Conservation (phyloP, 2,329 filamentous ascomycete species). For the Paraconiothyrium sp. region DNA sequence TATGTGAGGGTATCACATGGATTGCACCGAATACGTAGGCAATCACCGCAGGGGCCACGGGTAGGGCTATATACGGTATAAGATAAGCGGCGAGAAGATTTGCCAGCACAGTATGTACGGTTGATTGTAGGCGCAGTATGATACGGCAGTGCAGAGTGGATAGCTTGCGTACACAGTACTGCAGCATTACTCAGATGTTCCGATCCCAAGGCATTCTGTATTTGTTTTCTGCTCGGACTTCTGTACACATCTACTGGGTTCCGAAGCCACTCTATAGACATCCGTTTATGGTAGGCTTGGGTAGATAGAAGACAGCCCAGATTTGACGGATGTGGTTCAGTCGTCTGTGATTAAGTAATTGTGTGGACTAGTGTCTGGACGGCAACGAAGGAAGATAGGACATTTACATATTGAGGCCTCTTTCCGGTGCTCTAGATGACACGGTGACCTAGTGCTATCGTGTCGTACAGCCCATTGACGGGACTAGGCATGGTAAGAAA, state of each 20-base stretch:
- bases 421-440: no score
- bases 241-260: not conserved
- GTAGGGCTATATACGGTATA: not conserved
- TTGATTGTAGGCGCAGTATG: not conserved
- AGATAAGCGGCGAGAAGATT: not conserved
- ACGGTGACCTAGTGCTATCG: no score
- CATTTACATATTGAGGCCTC: no score
- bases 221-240: not conserved
- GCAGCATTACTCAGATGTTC: not conserved
- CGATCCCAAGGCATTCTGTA: not conserved
- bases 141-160: not conserved
- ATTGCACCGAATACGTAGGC: not conserved
- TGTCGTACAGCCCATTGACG: no score
- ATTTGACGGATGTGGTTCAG: no score
- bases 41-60: not conserved
- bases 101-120: not conserved
- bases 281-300: no score
- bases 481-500: no score
- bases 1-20: slow-evolving; percentile 6
- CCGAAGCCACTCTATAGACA: not conserved
- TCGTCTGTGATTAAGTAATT: no score
- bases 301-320: no score
- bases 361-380: no score
- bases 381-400: no score
- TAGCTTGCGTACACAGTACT: not conserved